A percentile compares a stretch with the other conserved stretches of the same genome.
phyloP scores from a whole-genome alignment of 305 asterid genomes.

The Fraxinus baroniana region DNA sequence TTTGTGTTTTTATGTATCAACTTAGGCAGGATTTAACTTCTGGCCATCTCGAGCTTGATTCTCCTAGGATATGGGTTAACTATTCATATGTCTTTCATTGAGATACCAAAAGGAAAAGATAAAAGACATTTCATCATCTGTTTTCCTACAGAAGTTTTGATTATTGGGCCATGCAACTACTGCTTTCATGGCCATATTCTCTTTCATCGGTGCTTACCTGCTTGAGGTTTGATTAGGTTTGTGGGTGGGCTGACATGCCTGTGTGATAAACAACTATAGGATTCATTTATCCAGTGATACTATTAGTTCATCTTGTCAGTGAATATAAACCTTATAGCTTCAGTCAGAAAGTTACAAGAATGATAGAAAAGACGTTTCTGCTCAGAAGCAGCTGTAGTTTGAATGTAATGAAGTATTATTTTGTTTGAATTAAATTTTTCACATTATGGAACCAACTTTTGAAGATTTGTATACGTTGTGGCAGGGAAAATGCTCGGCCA shows the following conservation, averaged over 20 bases:
- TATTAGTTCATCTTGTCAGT: not conserved
- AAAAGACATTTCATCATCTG: not conserved
- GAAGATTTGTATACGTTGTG: slow-evolving; percentile 23
- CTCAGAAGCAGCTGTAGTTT: slow-evolving; percentile 1
- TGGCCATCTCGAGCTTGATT: slow-evolving; percentile 9
- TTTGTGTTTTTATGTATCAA: slow-evolving; percentile 3
- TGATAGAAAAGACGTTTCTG: not conserved
- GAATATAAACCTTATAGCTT: not conserved
- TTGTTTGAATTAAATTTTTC: not conserved
- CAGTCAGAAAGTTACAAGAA: not conserved
- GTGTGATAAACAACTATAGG: not conserved
- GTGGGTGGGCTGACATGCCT: not conserved
- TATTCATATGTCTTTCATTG: slow-evolving; percentile 4
- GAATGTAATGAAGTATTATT: not conserved
- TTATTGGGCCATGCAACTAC: slow-evolving; percentile 10
- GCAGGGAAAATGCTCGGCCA: slow-evolving; percentile 96
- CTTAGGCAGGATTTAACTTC: slow-evolving; percentile 12
- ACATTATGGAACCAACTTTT: not conserved
- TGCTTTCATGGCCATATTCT: slow-evolving; percentile 9
- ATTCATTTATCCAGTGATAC: slow-evolving; percentile 11
- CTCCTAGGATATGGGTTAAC: not conserved
- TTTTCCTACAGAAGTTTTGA: not conserved
- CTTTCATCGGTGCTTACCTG: not conserved
- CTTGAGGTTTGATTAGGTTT: slow-evolving; percentile 4
- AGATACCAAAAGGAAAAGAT: not conserved